Base-by-base conservation (phyloP, 495 filamentous ascomycete genomes). In the Neurospora africana region DNA sequence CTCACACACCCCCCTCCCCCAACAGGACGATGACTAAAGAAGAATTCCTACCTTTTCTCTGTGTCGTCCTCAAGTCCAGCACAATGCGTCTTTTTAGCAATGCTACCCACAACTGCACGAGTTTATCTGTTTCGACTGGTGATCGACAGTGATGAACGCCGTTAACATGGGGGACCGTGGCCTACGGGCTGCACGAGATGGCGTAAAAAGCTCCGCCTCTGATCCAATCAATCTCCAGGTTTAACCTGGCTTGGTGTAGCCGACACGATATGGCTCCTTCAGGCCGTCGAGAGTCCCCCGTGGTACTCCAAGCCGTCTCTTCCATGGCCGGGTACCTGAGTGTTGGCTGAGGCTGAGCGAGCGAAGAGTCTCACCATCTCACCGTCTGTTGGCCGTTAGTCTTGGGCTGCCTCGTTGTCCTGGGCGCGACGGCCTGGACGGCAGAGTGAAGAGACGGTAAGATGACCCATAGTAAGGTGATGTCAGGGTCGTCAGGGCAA, bases 61-160 rank as follows among this genome's bases (percentile, higher is more conserved):
- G 15, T 33, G 15, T 65, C 53, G 53, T 65, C 53, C 5, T 30
- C 53, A 23, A 35, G 43, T n/a, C 33, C 11, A 58, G n/a, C 19
- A 44, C 21, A 68, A 65, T 37, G 43, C 53, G 53, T 65, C 30
- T 33, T 65, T 72, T 70, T 61, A 43, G 67, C 70, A 71, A 67
- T 71, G 74, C 71, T 71, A 75, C 74, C 69, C 69, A 41, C 68
- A 36, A 47, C 73, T 75, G 71, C 74, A 76, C 33, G 30, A 43
- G 68, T 71, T 71, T 75, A 72, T 73, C 74, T 71, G 73, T 44
- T 77, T 76, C 72, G 70, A 69, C 75, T 70, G 74, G 65, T 70
- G 81, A 82, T 83, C 80, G 79, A 71, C 81, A 75, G 74, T 75
- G 75, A 78, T 72, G 73, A 74, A 69, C 72, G 68, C 80, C 71